Conservation (phyloP, 805 yeast genomes). For the Saccharomycopsis selenospora region DNA sequence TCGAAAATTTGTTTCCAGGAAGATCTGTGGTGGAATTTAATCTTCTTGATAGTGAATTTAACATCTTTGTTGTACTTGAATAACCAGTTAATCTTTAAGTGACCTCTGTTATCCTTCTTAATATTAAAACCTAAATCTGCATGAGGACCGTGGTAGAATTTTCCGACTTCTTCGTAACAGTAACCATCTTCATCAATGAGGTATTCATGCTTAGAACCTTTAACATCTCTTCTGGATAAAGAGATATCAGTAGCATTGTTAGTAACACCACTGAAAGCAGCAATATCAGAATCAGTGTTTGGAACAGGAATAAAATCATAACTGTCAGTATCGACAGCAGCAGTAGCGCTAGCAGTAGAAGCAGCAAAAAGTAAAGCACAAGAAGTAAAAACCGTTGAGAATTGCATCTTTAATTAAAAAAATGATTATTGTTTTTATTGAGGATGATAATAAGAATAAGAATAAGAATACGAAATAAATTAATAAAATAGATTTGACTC, state of each 20-base stretch:
- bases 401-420: constrained; percentile 4
- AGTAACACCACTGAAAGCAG: background rate
- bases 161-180: background rate
- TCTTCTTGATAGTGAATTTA: background rate
- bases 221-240: background rate
- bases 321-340: background rate
- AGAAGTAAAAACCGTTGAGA: background rate
- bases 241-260: background rate
- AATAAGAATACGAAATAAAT: too few species aligned
- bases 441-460: too few species aligned
- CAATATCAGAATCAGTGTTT: background rate
- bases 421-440: too few species aligned
- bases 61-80: background rate
- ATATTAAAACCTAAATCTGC: background rate
- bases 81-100: constrained; percentile 1
- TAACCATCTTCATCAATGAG: constrained; percentile 17
- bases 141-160: constrained; percentile 2
- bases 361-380: background rate
- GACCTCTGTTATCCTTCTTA: constrained; percentile 4
- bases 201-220: background rate
- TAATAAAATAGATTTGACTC: too few species aligned
- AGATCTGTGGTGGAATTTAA: background rate
- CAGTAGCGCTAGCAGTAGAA: background rate
- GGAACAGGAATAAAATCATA: background rate
- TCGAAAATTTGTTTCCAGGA: background rate